phyloP scores from a whole-genome alignment of 495 filamentous ascomycete genomes.

The Recurvomyces mirabilis region DNA sequence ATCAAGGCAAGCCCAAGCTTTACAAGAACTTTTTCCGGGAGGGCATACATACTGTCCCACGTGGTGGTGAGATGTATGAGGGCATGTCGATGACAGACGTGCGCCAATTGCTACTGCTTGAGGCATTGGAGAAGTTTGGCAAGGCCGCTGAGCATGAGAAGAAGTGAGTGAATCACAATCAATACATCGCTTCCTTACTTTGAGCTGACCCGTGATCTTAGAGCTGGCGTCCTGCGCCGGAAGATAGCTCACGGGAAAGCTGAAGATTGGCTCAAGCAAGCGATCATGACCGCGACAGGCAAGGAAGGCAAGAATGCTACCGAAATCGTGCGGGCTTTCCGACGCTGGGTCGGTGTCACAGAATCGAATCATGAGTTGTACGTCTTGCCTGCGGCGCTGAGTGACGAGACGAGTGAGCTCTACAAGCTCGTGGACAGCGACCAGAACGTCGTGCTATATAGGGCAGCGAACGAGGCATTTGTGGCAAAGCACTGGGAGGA shows the following conservation, averaged over 20 bases:
- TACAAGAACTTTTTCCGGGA: too few relatives aligned
- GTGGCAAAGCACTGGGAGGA: slow-evolving; percentile 13
- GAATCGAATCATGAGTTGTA: neutral
- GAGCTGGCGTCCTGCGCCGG: too few relatives aligned
- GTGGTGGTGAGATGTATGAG: too few relatives aligned
- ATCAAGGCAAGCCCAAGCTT: too few relatives aligned
- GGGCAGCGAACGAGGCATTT: slow-evolving; percentile 1
- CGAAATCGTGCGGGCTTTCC: slow-evolving; percentile 14
- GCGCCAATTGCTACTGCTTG: too few relatives aligned
- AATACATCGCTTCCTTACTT: too few relatives aligned
- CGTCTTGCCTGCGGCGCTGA: neutral
- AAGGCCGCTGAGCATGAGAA: too few relatives aligned
- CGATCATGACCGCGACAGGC: slow-evolving; percentile 2
- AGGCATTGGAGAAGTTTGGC: too few relatives aligned
- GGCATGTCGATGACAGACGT: too few relatives aligned
- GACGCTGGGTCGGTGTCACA: slow-evolving; percentile 4
- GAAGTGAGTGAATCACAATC: too few relatives aligned
- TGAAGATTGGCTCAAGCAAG: slow-evolving; percentile 15
- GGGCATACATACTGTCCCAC: too few relatives aligned
- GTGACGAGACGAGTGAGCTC: slow-evolving; percentile 10
- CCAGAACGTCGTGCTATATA: neutral
- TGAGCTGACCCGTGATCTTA: too few relatives aligned
- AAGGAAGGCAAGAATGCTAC: slow-evolving; percentile 4
- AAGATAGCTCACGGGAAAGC: slow-evolving; percentile 10
- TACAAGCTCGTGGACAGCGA: slow-evolving; percentile 19